phyloP scores from a whole-genome alignment of 208 protist genomes.

The Crithidia brevicula region DNA sequence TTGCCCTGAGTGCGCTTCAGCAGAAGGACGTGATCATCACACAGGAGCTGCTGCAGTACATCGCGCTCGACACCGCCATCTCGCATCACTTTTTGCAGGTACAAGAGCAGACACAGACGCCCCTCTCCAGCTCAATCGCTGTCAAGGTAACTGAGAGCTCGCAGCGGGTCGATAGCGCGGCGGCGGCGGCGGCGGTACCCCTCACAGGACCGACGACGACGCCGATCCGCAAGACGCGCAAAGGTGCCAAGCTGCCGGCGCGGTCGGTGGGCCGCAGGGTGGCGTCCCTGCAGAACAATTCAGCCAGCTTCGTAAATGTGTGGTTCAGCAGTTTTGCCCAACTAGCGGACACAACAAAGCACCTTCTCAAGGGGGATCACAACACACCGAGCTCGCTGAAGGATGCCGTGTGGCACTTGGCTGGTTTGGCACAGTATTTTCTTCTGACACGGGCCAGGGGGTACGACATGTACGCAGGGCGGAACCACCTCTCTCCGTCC shows the following conservation, averaged over 20 bases:
- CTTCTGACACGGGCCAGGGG: conserved; percentile 26
- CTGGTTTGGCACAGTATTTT: conserved; percentile 54
- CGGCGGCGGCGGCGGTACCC: background rate
- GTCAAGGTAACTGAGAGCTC: background rate
- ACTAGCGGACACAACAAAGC: conserved; percentile 46
- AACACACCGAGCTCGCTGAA: conserved; percentile 43
- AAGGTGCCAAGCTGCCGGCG: background rate
- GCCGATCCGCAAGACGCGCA: conserved; percentile 5
- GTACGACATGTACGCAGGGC: conserved; percentile 30
- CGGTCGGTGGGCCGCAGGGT: conserved; percentile 1
- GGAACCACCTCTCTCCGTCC: conserved; percentile 17
- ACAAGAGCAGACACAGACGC: background rate
- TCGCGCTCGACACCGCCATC: conserved; percentile 29
- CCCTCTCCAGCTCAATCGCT: background rate
- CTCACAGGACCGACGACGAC: conserved; percentile 2
- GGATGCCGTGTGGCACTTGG: conserved; percentile 52
- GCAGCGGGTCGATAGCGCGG: background rate
- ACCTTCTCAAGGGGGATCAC: conserved; percentile 49
- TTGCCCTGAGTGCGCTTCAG: conserved; percentile 28
- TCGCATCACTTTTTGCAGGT: conserved; percentile 20
- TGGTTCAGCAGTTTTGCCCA: conserved; percentile 51
- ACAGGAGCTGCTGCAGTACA: conserved; percentile 34
- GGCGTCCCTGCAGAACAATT: conserved; percentile 8
- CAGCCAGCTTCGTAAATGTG: conserved; percentile 31
- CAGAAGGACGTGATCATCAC: conserved; percentile 24